A percentile compares a stretch with the other conserved stretches of the same genome.
Conservation (phyloP, 306 rosid species). For the Betula pendula region DNA sequence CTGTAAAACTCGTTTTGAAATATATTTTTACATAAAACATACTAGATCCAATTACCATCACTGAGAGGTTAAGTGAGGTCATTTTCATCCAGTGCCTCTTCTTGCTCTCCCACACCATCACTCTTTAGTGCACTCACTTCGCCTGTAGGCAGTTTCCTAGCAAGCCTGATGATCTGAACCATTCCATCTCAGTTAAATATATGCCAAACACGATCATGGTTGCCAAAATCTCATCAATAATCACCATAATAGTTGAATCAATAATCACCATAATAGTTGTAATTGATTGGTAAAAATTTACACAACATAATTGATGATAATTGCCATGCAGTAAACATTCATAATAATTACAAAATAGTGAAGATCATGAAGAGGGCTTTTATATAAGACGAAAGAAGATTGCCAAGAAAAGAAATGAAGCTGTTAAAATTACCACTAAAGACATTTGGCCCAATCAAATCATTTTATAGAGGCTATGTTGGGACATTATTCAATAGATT, state of each 20-base stretch:
- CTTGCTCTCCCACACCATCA: slow-evolving; percentile 42
- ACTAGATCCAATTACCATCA: neutral
- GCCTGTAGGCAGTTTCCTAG: slow-evolving; percentile 88
- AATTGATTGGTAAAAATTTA: neutral
- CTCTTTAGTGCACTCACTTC: slow-evolving; percentile 65
- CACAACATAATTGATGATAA: too few relatives aligned
- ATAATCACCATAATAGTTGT: slow-evolving; percentile 1
- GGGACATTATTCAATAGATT: too few relatives aligned
- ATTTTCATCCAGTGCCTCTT: slow-evolving; percentile 71
- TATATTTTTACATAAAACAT: neutral
- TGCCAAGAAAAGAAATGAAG: too few relatives aligned
- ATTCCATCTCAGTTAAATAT: slow-evolving; percentile 23
- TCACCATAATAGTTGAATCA: neutral
- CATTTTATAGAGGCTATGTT: too few relatives aligned
- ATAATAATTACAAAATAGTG: too few relatives aligned
- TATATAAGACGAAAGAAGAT: too few relatives aligned
- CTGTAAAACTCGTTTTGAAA: neutral
- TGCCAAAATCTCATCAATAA: neutral
- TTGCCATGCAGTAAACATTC: too few relatives aligned
- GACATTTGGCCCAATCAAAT: too few relatives aligned
- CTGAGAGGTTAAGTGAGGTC: slow-evolving; percentile 62
- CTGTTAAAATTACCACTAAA: too few relatives aligned
- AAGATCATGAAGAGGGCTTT: too few relatives aligned
- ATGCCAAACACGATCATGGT: neutral
- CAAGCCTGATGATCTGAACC: slow-evolving; percentile 78